phyloP scores from a whole-genome alignment of 2,329 filamentous ascomycete species.

The Herpotrichia juniperi region DNA sequence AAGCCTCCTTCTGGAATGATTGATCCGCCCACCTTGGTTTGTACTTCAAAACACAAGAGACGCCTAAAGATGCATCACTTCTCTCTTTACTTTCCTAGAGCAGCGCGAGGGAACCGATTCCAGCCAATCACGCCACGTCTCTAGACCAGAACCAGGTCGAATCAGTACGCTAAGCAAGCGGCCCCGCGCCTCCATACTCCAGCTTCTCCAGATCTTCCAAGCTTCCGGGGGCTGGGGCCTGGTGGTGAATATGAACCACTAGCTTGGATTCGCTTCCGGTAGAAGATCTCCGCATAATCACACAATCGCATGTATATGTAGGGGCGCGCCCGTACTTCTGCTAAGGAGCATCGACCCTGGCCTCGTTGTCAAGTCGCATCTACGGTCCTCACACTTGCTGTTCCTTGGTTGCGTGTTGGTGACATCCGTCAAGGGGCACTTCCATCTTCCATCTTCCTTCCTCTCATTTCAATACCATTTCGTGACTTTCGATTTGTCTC shows the following conservation, averaged over 20 bases:
- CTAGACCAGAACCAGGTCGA: not conserved
- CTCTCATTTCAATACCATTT: not conserved
- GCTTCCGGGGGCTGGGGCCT: slow-evolving; percentile 7
- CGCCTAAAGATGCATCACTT: not conserved
- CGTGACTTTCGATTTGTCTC: not conserved
- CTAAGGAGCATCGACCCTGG: not conserved
- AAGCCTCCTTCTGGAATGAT: not conserved
- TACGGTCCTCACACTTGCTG: not conserved
- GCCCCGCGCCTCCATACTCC: slow-evolving; percentile 7
- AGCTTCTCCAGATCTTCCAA: slow-evolving; percentile 7
- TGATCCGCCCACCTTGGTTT: not conserved
- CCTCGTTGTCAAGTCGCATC: not conserved
- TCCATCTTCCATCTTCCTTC: not conserved
- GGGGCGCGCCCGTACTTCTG: not conserved
- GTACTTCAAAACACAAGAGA: not conserved
- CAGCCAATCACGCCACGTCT: not conserved
- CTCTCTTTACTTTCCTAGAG: not conserved
- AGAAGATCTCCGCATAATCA: slow-evolving; percentile 6
- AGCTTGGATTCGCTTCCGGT: slow-evolving; percentile 7
- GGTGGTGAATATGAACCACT: not conserved
- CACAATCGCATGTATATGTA: not conserved
- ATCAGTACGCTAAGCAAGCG: not conserved
- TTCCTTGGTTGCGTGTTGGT: not conserved
- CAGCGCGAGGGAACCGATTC: not conserved
- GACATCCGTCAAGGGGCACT: not conserved